Percentiles rank a stretch among this genome's conserved stretches.
Conservation (phyloP, 2,329 filamentous ascomycete genomes). For the Alternaria ethzedia region DNA sequence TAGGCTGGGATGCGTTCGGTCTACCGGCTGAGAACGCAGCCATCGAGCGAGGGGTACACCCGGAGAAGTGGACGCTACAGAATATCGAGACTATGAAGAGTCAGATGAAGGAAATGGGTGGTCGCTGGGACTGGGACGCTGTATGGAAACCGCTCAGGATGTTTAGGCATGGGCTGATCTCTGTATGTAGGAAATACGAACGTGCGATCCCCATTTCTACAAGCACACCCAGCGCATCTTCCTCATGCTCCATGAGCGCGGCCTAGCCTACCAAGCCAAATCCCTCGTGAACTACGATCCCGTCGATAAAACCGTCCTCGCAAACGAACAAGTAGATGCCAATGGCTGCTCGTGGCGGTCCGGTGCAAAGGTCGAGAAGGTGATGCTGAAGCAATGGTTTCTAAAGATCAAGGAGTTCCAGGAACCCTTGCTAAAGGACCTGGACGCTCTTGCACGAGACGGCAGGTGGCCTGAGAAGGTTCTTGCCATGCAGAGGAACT, state of each 20-base stretch:
- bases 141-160: conserved; percentile 53
- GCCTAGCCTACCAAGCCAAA: conserved; percentile 81
- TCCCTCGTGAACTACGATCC: conserved; percentile 91
- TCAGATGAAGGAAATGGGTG: conserved; percentile 80
- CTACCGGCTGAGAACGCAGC: conserved; percentile 91
- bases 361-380: conserved; percentile 81
- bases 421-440: conserved; percentile 72
- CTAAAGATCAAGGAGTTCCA: conserved; percentile 82
- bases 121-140: conserved; percentile 80
- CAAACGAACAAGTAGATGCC: conserved; percentile 91
- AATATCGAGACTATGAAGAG: conserved; percentile 88
- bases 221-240: conserved; percentile 90
- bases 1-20: conserved; percentile 94
- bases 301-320: conserved; percentile 85
- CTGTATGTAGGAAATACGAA: conserved; percentile 73
- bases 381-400: conserved; percentile 86
- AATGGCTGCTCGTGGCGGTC: conserved; percentile 87
- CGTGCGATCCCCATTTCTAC: conserved; percentile 85
- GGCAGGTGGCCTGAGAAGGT: conserved; percentile 83
- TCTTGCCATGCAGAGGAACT: conserved; percentile 82
- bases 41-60: conserved; percentile 79
- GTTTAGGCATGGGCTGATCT: conserved; percentile 7
- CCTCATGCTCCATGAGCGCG: conserved; percentile 73
- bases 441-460: conserved; percentile 68
- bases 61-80: conserved; percentile 76